Base-by-base conservation (phyloP, 768 basidiomycete genomes). In the Termitomyces sp. region DNA sequence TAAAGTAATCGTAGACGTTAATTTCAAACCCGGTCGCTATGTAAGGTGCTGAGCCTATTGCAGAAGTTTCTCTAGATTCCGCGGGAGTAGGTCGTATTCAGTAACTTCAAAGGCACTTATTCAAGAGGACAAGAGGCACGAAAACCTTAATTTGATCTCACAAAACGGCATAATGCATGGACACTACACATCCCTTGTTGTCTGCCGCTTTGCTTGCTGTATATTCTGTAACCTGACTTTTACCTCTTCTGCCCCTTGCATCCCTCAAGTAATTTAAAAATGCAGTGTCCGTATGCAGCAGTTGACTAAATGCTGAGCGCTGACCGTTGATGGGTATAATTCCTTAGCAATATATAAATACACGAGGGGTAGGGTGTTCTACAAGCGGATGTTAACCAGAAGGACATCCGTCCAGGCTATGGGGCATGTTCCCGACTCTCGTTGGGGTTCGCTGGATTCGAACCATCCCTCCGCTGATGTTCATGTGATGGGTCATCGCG, bases 351-450 rank as follows among this genome's bases (percentile, higher is more conserved):
- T 56, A 48, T 25, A 55, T 55, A 46, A 27, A 28, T 47, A 55
- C 27, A 55, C 35, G 10, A 25, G n/a, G 8, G 14, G 3, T 27
- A 30, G 25, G 39, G 12, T 39, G 19, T 37, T 47, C 16, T 46
- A 40, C 21, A 2, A 21, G 35, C 11, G n/a, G 25, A 19, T 40
- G 8, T 8, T 42, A 32, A 40, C 55, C 47, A 48, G 14, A 35
- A 9, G 21, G 35, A 10, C 12, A 9, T 28, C 60, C 12, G 16
- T 50, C 60, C n/a, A n/a, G n/a, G n/a, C 58, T 63, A 62, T 39
- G 75, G 74, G 11, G 86, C 82, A 67, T 89, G 87, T 63, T 88
- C 88, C 89, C 89, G 90, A 63, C 82, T 86, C 43, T 79, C 73
- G 54, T 68, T 69, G n/a, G 75, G 70, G 57, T 75, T 76, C 34